These are phyloP conservation scores for Eustoma russellianum DNA, from an alignment of 257 asterid species.

Conservation along the genomic window DNA sequence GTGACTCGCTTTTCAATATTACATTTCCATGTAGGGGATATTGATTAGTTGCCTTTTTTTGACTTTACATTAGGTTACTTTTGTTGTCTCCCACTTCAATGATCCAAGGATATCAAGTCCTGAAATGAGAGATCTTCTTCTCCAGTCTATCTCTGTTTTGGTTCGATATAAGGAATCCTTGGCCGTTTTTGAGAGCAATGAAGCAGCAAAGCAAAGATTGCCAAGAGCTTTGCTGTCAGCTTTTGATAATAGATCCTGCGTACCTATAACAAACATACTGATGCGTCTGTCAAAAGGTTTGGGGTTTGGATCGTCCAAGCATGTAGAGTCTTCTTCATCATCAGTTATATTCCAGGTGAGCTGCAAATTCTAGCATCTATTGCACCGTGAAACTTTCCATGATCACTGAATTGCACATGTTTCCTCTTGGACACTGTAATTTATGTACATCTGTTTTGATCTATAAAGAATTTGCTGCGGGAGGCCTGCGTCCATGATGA, in stretches of 20 bases:
- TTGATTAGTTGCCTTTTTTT: background rate
- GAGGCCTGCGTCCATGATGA: conserved; percentile 67
- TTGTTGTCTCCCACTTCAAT: conserved; percentile 71
- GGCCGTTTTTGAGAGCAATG: conserved; percentile 79
- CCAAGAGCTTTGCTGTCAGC: conserved; percentile 81
- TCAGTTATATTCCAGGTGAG: conserved; percentile 69
- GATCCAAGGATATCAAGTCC: conserved; percentile 94
- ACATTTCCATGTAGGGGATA: background rate
- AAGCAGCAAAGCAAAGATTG: conserved; percentile 60
- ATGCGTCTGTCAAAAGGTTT: conserved; percentile 77
- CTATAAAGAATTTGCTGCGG: conserved; percentile 58
- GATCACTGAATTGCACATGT: background rate
- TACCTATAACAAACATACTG: conserved; percentile 81
- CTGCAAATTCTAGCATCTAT: conserved; percentile 1
- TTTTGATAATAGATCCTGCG: conserved; percentile 91
- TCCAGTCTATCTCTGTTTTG: conserved; percentile 83
- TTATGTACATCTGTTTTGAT: conserved; percentile 4
- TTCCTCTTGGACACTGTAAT: too few species aligned
- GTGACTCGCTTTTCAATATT: background rate
- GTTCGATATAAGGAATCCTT: conserved; percentile 78
- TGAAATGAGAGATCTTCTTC: conserved; percentile 86
- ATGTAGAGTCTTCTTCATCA: conserved; percentile 81
- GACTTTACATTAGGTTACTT: conserved; percentile 54
- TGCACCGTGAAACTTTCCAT: background rate
- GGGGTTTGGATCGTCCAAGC: conserved; percentile 68